These are phyloP conservation scores for Striga hermonthica DNA, from an alignment of 305 asterid genomes.

Conservation along the genomic window DNA sequence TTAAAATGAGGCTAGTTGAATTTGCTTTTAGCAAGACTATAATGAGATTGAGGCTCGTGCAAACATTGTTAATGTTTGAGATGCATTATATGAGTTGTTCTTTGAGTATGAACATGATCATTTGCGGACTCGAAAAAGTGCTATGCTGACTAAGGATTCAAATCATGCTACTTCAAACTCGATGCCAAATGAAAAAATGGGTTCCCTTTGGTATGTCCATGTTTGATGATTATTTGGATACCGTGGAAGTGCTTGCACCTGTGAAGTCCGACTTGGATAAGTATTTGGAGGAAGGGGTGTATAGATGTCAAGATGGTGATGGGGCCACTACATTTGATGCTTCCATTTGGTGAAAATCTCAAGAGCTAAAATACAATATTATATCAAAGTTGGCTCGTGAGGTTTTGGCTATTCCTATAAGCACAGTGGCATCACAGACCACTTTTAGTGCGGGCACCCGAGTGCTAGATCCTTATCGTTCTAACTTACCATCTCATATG, in stretches of 20 bases:
- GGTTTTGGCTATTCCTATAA: no score
- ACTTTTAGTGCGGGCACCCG: neutral
- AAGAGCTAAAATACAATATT: no score
- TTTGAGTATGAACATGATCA: slow-evolving; percentile 9
- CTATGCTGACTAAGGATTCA: neutral
- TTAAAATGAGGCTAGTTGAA: slow-evolving; percentile 22
- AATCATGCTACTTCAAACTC: neutral
- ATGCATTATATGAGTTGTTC: slow-evolving; percentile 13
- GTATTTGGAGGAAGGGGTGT: slow-evolving; percentile 19
- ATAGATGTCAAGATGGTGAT: neutral
- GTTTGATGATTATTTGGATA: slow-evolving; percentile 7
- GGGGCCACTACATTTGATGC: neutral
- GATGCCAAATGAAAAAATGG: neutral
- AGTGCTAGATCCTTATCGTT: neutral
- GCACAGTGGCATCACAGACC: no score
- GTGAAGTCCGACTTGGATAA: neutral
- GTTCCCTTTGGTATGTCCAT: neutral
- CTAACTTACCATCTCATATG: neutral
- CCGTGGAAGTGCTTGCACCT: neutral
- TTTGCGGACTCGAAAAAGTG: neutral
- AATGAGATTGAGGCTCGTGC: slow-evolving; percentile 2
- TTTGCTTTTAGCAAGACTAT: slow-evolving; percentile 15
- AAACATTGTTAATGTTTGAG: neutral
- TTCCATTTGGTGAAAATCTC: slow-evolving; percentile 11
- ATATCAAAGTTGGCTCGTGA: no score